Conservation (phyloP, 1,284 basidiomycete species). For the Ustilago tritici region DNA sequence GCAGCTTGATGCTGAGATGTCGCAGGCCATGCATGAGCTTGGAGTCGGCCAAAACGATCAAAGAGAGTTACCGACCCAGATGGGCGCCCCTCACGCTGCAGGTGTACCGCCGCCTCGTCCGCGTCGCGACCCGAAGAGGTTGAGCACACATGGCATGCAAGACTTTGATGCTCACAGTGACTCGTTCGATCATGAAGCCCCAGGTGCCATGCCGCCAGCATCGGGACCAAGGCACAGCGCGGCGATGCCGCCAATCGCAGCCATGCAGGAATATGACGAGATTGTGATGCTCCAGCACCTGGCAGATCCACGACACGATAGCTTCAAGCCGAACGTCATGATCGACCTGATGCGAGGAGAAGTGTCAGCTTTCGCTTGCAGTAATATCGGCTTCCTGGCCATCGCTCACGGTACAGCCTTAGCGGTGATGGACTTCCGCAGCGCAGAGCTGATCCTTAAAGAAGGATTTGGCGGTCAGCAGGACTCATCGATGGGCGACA, state of each 20-base stretch:
- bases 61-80: neutral
- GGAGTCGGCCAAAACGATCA: conserved; percentile 4
- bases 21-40: conserved; percentile 51
- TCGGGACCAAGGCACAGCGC: neutral
- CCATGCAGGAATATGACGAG: conserved; percentile 25
- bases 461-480: conserved; percentile 57
- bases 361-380: conserved; percentile 47
- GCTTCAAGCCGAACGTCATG: conserved; percentile 65
- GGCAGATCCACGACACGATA: conserved; percentile 41
- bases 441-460: conserved; percentile 58
- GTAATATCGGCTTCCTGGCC: conserved; percentile 63
- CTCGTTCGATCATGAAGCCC: neutral
- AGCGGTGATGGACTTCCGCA: conserved; percentile 61
- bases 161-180: neutral
- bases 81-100: neutral
- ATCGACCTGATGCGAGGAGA: conserved; percentile 59
- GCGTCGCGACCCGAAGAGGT: conserved; percentile 51
- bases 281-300: conserved; percentile 43
- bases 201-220: neutral
- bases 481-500: conserved; percentile 16
- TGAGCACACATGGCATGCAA: conserved; percentile 7
- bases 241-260: neutral
- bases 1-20: conserved; percentile 50
- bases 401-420: conserved; percentile 59
- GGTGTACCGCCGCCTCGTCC: conserved; percentile 41